phyloP scores from a whole-genome alignment of 495 filamentous ascomycete species.

The Aspergillus sparsus region DNA sequence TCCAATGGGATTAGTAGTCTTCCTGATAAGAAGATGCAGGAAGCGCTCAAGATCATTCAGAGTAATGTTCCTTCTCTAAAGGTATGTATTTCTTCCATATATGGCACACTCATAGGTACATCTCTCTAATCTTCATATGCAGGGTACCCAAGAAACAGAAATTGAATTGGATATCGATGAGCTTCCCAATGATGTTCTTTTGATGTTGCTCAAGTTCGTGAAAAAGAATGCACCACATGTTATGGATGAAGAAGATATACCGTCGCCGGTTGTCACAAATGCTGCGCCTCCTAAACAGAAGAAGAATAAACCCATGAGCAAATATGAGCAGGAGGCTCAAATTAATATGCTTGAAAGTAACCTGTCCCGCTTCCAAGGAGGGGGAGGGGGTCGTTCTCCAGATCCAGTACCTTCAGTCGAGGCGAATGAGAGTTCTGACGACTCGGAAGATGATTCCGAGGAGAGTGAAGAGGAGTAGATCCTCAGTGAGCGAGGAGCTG shows the following conservation, averaged over 20 bases:
- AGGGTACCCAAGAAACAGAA: conserved; percentile 77
- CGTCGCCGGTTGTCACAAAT: conserved; percentile 42
- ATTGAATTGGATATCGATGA: conserved; percentile 91
- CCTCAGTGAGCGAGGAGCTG: background rate
- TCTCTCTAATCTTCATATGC: conserved; percentile 22
- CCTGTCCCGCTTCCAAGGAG: conserved; percentile 50
- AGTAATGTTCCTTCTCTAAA: conserved; percentile 77
- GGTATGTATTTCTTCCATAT: conserved; percentile 37
- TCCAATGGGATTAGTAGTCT: conserved; percentile 76
- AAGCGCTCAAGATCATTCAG: conserved; percentile 88
- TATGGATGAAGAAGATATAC: conserved; percentile 46
- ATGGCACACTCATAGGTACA: conserved; percentile 8
- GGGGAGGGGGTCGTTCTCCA: conserved; percentile 38
- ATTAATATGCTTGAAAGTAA: conserved; percentile 74
- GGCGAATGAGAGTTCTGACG: conserved; percentile 51
- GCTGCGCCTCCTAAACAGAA: conserved; percentile 68
- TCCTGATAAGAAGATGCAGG: conserved; percentile 68
- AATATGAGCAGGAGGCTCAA: conserved; percentile 84
- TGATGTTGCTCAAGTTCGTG: conserved; percentile 75
- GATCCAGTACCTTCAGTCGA: conserved; percentile 49
- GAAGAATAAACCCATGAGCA: conserved; percentile 99
- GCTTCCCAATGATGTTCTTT: conserved; percentile 70
- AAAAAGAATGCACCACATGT: conserved; percentile 63
- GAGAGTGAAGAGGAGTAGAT: conserved; percentile 58
- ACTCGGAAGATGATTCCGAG: conserved; percentile 54